Percentiles rank a stretch among this genome's conserved stretches.
phyloP scores from a whole-genome alignment of 805 yeast genomes.

The Priceomyces melissophilus region DNA sequence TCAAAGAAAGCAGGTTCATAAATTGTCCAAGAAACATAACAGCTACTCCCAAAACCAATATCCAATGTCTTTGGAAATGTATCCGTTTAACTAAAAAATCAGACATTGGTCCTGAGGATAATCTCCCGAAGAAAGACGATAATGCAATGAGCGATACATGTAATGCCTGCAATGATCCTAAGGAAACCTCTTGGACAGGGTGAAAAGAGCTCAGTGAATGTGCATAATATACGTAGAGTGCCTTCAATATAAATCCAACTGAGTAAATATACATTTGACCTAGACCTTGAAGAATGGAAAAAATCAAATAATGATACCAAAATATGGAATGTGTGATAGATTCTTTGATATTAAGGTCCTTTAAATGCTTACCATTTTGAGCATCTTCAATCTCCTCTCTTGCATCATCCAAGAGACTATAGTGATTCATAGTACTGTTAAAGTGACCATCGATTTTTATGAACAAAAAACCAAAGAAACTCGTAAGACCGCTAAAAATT shows the following conservation, averaged over 20 bases:
- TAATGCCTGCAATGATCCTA: slow-evolving; percentile 25
- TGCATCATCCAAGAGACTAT: slow-evolving; percentile 6
- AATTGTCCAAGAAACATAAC: slow-evolving; percentile 30
- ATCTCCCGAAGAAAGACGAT: slow-evolving; percentile 28
- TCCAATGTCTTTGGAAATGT: slow-evolving; percentile 31
- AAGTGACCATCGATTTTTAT: slow-evolving; percentile 27
- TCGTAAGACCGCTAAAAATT: slow-evolving; percentile 20
- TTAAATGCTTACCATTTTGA: slow-evolving; percentile 8
- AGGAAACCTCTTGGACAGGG: slow-evolving; percentile 6
- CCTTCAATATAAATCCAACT: slow-evolving; percentile 30
- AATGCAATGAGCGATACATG: slow-evolving; percentile 32
- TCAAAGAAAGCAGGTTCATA: slow-evolving; percentile 15
- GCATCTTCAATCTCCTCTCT: slow-evolving; percentile 5
- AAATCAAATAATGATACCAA: slow-evolving; percentile 29
- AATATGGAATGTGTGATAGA: slow-evolving; percentile 27
- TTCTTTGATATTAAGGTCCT: slow-evolving; percentile 14
- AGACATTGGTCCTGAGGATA: slow-evolving; percentile 29
- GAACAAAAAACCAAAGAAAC: slow-evolving; percentile 26
- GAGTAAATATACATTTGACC: slow-evolving; percentile 38
- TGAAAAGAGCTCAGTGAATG: slow-evolving; percentile 1
- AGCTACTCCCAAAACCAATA: slow-evolving; percentile 22
- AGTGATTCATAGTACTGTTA: slow-evolving; percentile 8
- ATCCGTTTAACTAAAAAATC: slow-evolving; percentile 23
- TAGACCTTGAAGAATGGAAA: slow-evolving; percentile 32
- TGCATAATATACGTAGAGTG: slow-evolving; percentile 20